Base-by-base conservation (phyloP, 257 asterid species). In the Lithospermum erythrorhizon region DNA sequence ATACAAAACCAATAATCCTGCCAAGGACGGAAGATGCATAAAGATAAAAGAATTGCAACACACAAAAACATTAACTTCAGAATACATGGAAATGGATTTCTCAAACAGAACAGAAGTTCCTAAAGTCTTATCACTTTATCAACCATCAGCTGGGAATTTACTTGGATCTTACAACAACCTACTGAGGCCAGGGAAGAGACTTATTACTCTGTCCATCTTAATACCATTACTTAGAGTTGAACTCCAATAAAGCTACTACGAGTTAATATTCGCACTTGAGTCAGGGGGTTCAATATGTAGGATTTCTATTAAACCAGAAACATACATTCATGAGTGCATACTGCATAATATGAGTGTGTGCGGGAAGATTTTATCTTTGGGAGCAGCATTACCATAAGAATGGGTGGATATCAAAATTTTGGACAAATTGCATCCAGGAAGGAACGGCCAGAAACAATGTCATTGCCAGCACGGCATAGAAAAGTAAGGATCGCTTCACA, bases 401-500 rank as follows among this genome's bases (percentile, higher is more conserved):
- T 18, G 99, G 99, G 68, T 93, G 94, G 68, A 71, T 53, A 23
- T 70, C 76, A 73, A 89, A 89, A 61, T 75, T 72, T 61, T 84
- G 90, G 72, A 89, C 91, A 64, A 81, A 78, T 71, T 80, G 95
- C 89, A 93, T 83, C 99, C 99, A 93, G 59, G 86, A 84, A 6
- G 99, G 97, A 59, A 82, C 77, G 64, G 69, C 79, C 81, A 75
- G 58, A 53, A 78, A 61, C 80, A 86, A 67, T 70, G 79, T 57
- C 62, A 74, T 45, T 32, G 70, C 58, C 53, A 86, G 85, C 45
- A 74, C 73, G 30, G 73, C 72, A 74, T 70, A 84, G 82, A 93
- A 93, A 53, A 84, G 63, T 59, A 72, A 57, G 69, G 91, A 79
- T 76, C 75, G 78, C 75, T 75, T 76, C 37, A 66, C 89, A 68